These are phyloP conservation scores for Tetrapyrgos nigripes DNA, from an alignment of 1,284 basidiomycete species.

Conservation along the genomic window DNA sequence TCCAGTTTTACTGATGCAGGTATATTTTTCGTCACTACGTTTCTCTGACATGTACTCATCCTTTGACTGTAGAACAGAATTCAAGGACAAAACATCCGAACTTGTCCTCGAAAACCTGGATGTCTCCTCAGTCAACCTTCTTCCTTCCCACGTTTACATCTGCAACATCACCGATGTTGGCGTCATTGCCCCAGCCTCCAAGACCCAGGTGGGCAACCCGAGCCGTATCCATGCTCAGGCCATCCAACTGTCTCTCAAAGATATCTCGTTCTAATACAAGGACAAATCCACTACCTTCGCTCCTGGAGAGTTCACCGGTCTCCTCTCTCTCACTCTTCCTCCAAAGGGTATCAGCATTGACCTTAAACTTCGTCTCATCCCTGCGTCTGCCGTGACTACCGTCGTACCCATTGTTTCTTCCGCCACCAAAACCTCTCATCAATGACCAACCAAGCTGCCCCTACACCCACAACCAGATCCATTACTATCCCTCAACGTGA, in stretches of 20 bases:
- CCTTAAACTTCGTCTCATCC: slow-evolving; percentile 66
- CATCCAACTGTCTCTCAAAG: slow-evolving; percentile 61
- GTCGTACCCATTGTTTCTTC: slow-evolving; percentile 9
- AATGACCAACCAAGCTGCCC: slow-evolving; percentile 6
- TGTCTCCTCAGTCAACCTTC: slow-evolving; percentile 64
- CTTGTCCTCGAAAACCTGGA: slow-evolving; percentile 77
- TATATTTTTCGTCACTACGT: no score
- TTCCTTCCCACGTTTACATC: slow-evolving; percentile 74
- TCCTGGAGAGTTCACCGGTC: slow-evolving; percentile 62
- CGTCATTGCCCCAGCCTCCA: slow-evolving; percentile 57
- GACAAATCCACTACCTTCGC: slow-evolving; percentile 60
- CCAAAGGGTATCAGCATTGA: slow-evolving; percentile 71
- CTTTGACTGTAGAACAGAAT: slow-evolving; percentile 69
- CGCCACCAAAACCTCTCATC: slow-evolving; percentile 9
- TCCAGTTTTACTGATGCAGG: no score
- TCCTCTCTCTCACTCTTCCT: slow-evolving; percentile 65
- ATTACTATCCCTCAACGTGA: slow-evolving; percentile 44
- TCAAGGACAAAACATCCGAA: slow-evolving; percentile 66
- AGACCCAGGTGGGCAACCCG: slow-evolving; percentile 61
- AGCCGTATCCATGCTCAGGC: slow-evolving; percentile 70
- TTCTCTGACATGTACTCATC: no score
- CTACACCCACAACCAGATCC: not conserved
- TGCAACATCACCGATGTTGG: slow-evolving; percentile 77
- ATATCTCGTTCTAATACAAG: slow-evolving; percentile 75
- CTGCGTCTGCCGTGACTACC: slow-evolving; percentile 43